These are phyloP conservation scores for Colletotrichum plurivorum DNA, from an alignment of 2,329 filamentous ascomycete genomes.

Conservation along the genomic window DNA sequence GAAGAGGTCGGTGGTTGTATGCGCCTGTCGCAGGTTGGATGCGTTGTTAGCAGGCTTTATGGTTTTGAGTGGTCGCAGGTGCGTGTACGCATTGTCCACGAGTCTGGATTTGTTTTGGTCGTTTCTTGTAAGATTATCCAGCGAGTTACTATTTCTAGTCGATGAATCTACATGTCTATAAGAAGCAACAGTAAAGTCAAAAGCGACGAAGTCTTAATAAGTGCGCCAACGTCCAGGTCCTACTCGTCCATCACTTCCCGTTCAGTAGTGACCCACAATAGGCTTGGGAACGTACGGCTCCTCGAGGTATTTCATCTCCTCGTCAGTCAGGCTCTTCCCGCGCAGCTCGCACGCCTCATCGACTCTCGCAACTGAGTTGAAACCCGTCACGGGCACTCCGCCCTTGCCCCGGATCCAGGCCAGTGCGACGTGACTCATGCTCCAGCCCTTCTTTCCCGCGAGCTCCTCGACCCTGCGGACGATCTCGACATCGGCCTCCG, in stretches of 20 bases:
- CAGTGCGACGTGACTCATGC: slow-evolving; percentile 38
- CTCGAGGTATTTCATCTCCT: slow-evolving; percentile 33
- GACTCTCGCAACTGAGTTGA: slow-evolving; percentile 35
- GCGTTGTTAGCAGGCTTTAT: too few species aligned
- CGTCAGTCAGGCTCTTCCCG: slow-evolving; percentile 26
- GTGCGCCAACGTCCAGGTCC: neutral
- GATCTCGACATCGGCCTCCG: slow-evolving; percentile 25
- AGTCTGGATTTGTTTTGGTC: too few species aligned
- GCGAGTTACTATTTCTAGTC: too few species aligned
- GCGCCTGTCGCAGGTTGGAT: too few species aligned
- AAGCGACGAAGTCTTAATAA: neutral
- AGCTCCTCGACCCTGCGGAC: slow-evolving; percentile 36
- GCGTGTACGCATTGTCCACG: too few species aligned
- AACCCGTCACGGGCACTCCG: slow-evolving; percentile 28
- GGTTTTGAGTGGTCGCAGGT: too few species aligned
- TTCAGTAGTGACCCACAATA: slow-evolving; percentile 45
- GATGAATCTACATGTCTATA: too few species aligned
- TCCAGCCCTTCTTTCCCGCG: slow-evolving; percentile 33
- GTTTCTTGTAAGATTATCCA: too few species aligned
- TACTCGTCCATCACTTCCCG: neutral
- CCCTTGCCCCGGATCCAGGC: slow-evolving; percentile 36
- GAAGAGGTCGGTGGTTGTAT: too few species aligned
- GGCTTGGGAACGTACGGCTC: slow-evolving; percentile 35
- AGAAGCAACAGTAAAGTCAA: too few species aligned
- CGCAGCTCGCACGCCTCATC: slow-evolving; percentile 34